Base-by-base conservation (phyloP, 1,139 yeast genomes). In the Zygotorulaspora mrakii region DNA sequence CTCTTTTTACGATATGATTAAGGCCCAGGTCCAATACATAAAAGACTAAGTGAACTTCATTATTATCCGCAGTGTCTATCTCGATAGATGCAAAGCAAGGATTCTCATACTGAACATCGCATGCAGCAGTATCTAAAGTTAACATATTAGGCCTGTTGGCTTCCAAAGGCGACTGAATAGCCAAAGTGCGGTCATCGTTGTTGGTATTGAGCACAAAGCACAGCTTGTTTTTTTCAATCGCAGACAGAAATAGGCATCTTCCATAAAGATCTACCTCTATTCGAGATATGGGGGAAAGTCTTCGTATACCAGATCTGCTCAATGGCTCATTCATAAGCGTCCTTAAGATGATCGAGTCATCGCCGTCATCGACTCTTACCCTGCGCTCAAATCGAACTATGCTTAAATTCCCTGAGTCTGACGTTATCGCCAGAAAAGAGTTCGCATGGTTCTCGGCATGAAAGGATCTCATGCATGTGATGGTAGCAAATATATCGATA, bases 1-100 rank as follows among this genome's bases (percentile, higher is more conserved):
- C 68, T 43, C 69, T 71, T 42, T 73, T 74, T 2, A 82, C 70
- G 1, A 88, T 74, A 56, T 82, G 84, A 55, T 89, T 88, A 39
- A 89, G 67, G 0, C 97, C 96, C 37, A 85, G 73, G 60, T 91
- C 97, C 21, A 89, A 66, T 55, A 86, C 94, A 62, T 89, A 89
- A 59, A 74, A 82, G 6, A 76, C 73, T 43, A 89, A 64, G 28
- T 58, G 54, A 37, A 64, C 65, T 33, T 54, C 45, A 39, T 45
- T 50, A n/a, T 48, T 48, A 25, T 42, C 28, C 5, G 29, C 31
- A 6, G 48, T 43, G 39, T 78, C 84, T n/a, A 74, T 67, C 58
- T 91, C 97, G 13, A 91, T 64, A 0, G 91, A 74, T 0, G 87
- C 94, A 70, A 87, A 88, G 5, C 76, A 57, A 0, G 98, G 97